Base-by-base conservation (phyloP, 805 yeast species). In the Yueomyces sp. region DNA sequence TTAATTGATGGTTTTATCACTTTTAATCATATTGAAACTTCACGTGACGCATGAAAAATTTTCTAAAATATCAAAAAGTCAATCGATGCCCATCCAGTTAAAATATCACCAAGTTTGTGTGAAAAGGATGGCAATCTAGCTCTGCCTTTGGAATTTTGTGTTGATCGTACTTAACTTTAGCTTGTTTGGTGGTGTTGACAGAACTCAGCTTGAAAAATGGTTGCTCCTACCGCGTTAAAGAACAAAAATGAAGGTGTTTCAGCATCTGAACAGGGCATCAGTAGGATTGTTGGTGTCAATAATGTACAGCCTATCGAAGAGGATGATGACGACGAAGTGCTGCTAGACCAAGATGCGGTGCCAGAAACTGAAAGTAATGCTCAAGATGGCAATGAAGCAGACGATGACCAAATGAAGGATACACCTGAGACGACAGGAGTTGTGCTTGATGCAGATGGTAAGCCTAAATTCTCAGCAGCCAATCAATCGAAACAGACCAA, bases 381-480 rank as follows among this genome's bases (percentile, higher is more conserved):
- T 26, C 47, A 45, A 12, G 54, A 48, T 7, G 47, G 40, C n/a
- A 50, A 41, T 1, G 37, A 44, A 4, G 43, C 45, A 6, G 49
- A 39, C 39, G 41, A 49, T 5, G 55, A 45, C 28, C 49, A 47
- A 12, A 54, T 51, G 39, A 59, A 64, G 41, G 44, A 43, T 31
- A 55, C 51, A 37, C 43, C 52, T 40, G 57, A 56, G 41, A 40
- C 56, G 3, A 52, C 47, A 26, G 64, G 64, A 12, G 66, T 67
- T 12, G 66, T 65, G 3, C 47, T 68, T 4, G 96, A 90, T 63
- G 88, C 83, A 51, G 74, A 77, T 44, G 97, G 97, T 39, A 83
- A 86, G 54, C 95, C 96, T 39, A 77, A 80, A 53, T 87, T 88
- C 59, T 70, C 78, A 34, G 76, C 88, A 26, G 90, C 86, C 28